Conservation (phyloP, 768 basidiomycete species). For the Serendipita sp. region DNA sequence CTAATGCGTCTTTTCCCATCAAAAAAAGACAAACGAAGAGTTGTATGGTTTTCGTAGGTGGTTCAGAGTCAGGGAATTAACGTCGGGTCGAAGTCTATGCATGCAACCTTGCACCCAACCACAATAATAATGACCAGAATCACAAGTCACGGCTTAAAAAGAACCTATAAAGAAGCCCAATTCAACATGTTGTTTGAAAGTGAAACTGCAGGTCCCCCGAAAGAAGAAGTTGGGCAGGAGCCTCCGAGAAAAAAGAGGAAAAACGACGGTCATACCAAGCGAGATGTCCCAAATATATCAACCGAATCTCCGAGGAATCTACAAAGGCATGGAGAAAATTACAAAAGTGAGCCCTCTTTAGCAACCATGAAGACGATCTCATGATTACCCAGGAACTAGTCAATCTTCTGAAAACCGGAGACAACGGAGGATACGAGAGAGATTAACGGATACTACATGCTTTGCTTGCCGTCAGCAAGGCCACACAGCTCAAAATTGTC, state of each 20-base stretch:
- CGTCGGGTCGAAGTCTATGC: not conserved
- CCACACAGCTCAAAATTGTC: slow-evolving; percentile 73
- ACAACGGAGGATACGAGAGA: slow-evolving; percentile 43
- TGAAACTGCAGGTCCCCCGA: not conserved
- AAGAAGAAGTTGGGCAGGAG: slow-evolving; percentile 22
- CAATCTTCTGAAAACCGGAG: slow-evolving; percentile 43
- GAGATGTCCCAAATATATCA: too few relatives aligned
- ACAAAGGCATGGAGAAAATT: slow-evolving; percentile 10
- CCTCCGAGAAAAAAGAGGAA: slow-evolving; percentile 37
- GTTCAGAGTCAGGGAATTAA: too few relatives aligned
- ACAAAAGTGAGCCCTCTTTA: slow-evolving; percentile 14
- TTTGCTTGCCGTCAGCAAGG: slow-evolving; percentile 78
- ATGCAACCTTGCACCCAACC: not conserved
- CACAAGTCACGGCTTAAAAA: slow-evolving; percentile 59
- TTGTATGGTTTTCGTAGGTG: not conserved
- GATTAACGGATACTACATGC: slow-evolving; percentile 47
- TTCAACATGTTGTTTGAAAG: slow-evolving; percentile 23
- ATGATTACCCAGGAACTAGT: not conserved
- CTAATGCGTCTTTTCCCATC: not conserved
- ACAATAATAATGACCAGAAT: slow-evolving; percentile 61
- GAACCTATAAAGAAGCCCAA: slow-evolving; percentile 53
- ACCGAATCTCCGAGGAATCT: not conserved
- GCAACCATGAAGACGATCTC: slow-evolving; percentile 14
- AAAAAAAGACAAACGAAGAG: not conserved
- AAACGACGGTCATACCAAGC: slow-evolving; percentile 12